phyloP scores from a whole-genome alignment of 768 basidiomycete genomes.

The Leccinum truebloodii region DNA sequence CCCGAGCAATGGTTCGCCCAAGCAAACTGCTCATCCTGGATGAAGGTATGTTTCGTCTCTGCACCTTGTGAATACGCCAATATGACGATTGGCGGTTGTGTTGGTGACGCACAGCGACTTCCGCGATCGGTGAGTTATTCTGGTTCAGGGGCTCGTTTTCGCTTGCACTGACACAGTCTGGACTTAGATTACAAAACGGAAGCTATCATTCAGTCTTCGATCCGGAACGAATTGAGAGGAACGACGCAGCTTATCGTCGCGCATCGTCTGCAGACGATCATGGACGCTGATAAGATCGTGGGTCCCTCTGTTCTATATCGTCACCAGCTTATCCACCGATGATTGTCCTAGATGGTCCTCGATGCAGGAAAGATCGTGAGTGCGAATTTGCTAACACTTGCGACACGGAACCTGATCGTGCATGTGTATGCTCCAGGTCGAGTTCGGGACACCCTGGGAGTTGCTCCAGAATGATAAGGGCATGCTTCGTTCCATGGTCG shows the following conservation, averaged over 20 bases:
- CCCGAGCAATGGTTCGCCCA: slow-evolving; percentile 56
- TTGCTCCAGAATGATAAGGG: slow-evolving; percentile 56
- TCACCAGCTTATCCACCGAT: neutral
- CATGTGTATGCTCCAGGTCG: slow-evolving; percentile 18
- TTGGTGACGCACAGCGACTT: slow-evolving; percentile 36
- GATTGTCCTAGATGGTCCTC: slow-evolving; percentile 40
- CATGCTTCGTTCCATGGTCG: slow-evolving; percentile 52
- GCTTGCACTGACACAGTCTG: neutral
- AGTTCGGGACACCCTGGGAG: slow-evolving; percentile 51
- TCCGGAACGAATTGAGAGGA: slow-evolving; percentile 46
- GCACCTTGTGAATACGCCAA: neutral
- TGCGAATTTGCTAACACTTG: neutral
- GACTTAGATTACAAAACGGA: slow-evolving; percentile 54
- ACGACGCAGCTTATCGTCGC: slow-evolving; percentile 60
- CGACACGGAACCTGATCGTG: neutral
- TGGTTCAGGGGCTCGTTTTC: neutral
- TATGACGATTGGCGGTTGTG: neutral
- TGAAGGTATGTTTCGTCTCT: slow-evolving; percentile 38
- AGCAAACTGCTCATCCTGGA: slow-evolving; percentile 61
- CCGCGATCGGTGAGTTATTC: slow-evolving; percentile 39
- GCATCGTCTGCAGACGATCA: slow-evolving; percentile 57
- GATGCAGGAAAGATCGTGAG: slow-evolving; percentile 42
- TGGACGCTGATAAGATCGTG: slow-evolving; percentile 63
- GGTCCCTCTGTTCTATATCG: slow-evolving; percentile 1
- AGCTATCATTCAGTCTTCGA: slow-evolving; percentile 53